Conservation (phyloP, 106 monocot species). For the Acorus gramineus region DNA sequence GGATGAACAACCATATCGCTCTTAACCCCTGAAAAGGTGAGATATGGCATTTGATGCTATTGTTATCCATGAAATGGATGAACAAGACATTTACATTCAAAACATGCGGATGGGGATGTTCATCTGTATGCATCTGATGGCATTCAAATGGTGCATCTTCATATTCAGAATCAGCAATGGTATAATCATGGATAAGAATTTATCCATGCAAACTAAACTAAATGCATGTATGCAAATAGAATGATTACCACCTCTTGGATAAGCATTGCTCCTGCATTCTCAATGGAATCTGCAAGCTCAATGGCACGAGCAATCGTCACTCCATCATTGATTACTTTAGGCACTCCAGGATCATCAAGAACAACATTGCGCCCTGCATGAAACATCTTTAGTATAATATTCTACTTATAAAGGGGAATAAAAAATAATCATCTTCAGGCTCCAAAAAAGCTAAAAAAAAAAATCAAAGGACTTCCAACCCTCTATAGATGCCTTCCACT, state of each 20-base stretch:
- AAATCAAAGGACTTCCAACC: too few relatives aligned
- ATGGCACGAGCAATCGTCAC: slow-evolving; percentile 85
- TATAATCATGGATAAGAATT: neutral
- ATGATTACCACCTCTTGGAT: slow-evolving; percentile 63
- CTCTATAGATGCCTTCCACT: too few relatives aligned
- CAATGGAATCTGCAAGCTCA: slow-evolving; percentile 67
- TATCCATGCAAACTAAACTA: neutral
- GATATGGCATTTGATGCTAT: too few relatives aligned
- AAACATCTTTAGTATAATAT: neutral
- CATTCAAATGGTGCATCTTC: too few relatives aligned
- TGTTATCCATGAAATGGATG: too few relatives aligned
- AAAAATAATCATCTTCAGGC: neutral
- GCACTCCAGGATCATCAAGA: slow-evolving; percentile 78
- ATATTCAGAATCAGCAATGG: too few relatives aligned
- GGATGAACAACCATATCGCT: too few relatives aligned
- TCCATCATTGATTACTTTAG: slow-evolving; percentile 98
- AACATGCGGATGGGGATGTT: too few relatives aligned
- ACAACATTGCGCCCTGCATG: slow-evolving; percentile 78
- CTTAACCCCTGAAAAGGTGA: too few relatives aligned
- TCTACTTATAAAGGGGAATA: neutral
- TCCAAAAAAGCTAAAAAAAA: too few relatives aligned
- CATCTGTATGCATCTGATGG: too few relatives aligned
- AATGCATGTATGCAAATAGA: neutral
- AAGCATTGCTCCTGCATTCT: slow-evolving; percentile 72
- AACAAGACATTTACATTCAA: too few relatives aligned